These are phyloP conservation scores for Sherardia arvensis DNA, from an alignment of 257 asterid species.

Conservation along the genomic window DNA sequence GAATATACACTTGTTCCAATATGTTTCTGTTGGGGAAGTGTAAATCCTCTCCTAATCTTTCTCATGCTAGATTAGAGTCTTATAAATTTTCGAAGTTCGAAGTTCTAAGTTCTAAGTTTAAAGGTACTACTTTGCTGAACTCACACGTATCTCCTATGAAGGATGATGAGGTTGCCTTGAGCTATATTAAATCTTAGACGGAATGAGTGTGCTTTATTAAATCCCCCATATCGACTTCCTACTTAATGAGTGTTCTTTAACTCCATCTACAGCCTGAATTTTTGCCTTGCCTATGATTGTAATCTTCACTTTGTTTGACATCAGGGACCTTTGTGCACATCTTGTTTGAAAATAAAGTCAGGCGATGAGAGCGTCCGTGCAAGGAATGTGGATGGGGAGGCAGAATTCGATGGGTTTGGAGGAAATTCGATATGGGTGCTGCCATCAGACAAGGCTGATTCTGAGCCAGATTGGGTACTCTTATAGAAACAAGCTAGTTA, in stretches of 20 bases:
- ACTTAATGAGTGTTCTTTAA: not conserved
- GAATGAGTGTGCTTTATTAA: no score
- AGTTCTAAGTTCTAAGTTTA: not conserved
- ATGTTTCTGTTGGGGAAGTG: not conserved
- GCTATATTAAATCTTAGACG: no score
- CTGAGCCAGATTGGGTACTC: constrained; percentile 27
- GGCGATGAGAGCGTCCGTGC: constrained; percentile 9
- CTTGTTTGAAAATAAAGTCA: not conserved
- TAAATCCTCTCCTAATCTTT: not conserved
- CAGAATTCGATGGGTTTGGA: constrained; percentile 6
- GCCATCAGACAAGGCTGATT: not conserved
- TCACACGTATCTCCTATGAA: not conserved
- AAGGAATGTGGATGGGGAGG: not conserved
- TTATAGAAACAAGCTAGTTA: not conserved
- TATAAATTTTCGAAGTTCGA: no score
- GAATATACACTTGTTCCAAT: not conserved
- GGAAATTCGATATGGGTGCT: not conserved
- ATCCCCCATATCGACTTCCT: no score
- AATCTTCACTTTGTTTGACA: not conserved
- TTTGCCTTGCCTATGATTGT: not conserved
- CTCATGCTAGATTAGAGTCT: not conserved
- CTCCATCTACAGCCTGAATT: not conserved
- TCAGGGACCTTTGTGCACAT: constrained; percentile 5
- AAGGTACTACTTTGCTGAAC: not conserved
- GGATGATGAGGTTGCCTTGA: not conserved